A percentile compares a stretch with the other conserved stretches of the same genome.
phyloP scores from a whole-genome alignment of 2,329 filamentous ascomycete species.

The Sporothrix luriei region DNA sequence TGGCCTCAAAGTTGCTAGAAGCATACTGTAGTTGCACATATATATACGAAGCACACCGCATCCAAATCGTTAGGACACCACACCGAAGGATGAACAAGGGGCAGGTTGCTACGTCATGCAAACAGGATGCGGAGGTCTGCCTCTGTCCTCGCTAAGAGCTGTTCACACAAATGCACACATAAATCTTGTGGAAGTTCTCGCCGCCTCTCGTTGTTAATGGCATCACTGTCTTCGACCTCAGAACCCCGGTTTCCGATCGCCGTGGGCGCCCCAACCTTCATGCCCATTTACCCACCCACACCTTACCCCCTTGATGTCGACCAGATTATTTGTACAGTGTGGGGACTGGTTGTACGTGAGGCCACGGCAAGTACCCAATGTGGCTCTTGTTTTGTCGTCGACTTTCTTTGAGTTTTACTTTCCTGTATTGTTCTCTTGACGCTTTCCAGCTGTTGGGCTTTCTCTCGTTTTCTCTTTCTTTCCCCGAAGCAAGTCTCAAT shows the following conservation, averaged over 20 bases:
- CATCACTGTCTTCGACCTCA: not conserved
- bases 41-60: not conserved
- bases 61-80: not conserved
- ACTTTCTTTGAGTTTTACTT: conserved; percentile 4
- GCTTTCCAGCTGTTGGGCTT: not conserved
- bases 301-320: conserved; percentile 6
- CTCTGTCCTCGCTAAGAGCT: not conserved
- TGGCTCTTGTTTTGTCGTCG: not conserved
- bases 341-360: conserved; percentile 11
- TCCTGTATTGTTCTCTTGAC: not conserved
- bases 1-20: not conserved
- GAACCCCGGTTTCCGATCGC: conserved; percentile 29
- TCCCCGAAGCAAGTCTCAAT: conserved; percentile 7
- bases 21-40: not conserved
- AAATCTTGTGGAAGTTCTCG: not conserved
- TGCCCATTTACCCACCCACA: conserved; percentile 31
- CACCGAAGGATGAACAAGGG: not conserved
- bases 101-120: conserved; percentile 16
- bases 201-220: not conserved
- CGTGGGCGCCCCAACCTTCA: conserved; percentile 29
- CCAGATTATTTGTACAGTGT: not conserved
- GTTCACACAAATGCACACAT: not conserved
- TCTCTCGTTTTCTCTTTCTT: not conserved
- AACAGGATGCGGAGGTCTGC: not conserved
- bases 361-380: conserved; percentile 4